Percentiles rank a stretch among this genome's conserved stretches.
Evolutionary conservation across 257 asterid genomes (phyloP).

Genomic region (Thymus quinquecostatus): DNA sequence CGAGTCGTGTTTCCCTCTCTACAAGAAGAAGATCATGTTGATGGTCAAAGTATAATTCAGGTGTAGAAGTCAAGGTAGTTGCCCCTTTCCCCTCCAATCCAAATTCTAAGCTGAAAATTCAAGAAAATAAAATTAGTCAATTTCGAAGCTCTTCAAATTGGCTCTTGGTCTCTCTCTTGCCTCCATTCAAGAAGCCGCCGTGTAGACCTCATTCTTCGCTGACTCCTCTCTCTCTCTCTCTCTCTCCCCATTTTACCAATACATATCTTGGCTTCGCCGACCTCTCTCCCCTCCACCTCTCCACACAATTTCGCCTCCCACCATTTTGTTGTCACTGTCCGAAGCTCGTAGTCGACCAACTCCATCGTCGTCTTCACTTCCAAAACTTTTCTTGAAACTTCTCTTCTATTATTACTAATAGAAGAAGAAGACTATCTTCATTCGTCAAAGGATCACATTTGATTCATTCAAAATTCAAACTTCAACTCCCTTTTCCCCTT

Average conservation of each 20-base stretch:
- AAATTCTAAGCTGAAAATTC: background rate
- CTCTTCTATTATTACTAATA: background rate
- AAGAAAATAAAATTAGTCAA: conserved; percentile 14
- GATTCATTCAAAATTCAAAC: background rate
- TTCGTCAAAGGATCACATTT: background rate
- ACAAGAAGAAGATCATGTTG: background rate
- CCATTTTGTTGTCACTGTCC: conserved; percentile 30
- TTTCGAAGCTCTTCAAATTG: conserved; percentile 1
- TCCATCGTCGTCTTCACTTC: background rate
- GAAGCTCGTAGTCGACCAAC: conserved; percentile 27
- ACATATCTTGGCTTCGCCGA: conserved; percentile 39
- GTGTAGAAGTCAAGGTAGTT: background rate
- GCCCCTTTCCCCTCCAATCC: background rate
- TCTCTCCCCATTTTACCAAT: background rate
- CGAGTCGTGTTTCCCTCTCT: background rate
- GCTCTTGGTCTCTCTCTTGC: conserved; percentile 6
- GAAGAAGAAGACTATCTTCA: background rate
- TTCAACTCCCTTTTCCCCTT: too few relatives aligned
- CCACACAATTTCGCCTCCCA: background rate
- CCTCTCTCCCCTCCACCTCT: conserved; percentile 20
- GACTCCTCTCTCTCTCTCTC: conserved; percentile 27
- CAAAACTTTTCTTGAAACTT: conserved; percentile 3
- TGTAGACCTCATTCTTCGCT: conserved; percentile 20
- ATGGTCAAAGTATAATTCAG: conserved; percentile 19
- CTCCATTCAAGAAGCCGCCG: conserved; percentile 39